Conservation (phyloP, 805 yeast genomes). For the Teunomyces barrocoloradensis region DNA sequence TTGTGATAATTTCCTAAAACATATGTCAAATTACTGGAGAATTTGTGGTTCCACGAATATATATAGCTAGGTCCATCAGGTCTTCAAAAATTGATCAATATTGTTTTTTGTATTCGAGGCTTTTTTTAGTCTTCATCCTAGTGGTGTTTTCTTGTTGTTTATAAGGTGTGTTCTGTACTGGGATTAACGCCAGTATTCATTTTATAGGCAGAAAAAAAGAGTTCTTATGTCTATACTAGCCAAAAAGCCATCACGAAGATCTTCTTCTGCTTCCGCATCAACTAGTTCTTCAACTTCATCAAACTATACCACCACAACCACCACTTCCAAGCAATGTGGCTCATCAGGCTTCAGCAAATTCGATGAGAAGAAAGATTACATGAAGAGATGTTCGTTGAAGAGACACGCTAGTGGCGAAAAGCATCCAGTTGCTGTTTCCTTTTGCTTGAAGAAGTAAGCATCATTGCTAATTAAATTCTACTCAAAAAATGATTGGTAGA, state of each 20-base stretch:
- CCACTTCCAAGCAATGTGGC: neutral
- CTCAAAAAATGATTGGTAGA: constrained; percentile 1
- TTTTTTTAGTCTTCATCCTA: constrained; percentile 1
- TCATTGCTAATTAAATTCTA: neutral
- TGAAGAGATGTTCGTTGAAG: constrained; percentile 37
- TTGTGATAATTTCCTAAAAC: constrained; percentile 4
- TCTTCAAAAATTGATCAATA: neutral
- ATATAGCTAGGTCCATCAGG: neutral
- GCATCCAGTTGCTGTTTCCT: constrained; percentile 28
- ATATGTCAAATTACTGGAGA: neutral
- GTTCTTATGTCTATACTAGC: constrained; percentile 1
- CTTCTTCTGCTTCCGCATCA: constrained; percentile 2
- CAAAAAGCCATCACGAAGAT: constrained; percentile 3
- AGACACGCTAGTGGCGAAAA: constrained; percentile 5
- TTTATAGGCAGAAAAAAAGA: neutral
- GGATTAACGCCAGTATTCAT: constrained; percentile 1
- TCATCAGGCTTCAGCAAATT: constrained; percentile 21
- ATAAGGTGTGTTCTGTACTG: constrained; percentile 4
- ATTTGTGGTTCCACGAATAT: constrained; percentile 1
- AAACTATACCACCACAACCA: neutral
- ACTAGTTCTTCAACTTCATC: neutral
- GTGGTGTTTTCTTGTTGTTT: constrained; percentile 1
- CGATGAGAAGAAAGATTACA: constrained; percentile 47
- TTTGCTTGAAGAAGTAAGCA: constrained; percentile 36
- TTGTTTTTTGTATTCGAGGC: neutral